Conservation (phyloP, 306 rosid genomes). For the Gleditsia sinensis region DNA sequence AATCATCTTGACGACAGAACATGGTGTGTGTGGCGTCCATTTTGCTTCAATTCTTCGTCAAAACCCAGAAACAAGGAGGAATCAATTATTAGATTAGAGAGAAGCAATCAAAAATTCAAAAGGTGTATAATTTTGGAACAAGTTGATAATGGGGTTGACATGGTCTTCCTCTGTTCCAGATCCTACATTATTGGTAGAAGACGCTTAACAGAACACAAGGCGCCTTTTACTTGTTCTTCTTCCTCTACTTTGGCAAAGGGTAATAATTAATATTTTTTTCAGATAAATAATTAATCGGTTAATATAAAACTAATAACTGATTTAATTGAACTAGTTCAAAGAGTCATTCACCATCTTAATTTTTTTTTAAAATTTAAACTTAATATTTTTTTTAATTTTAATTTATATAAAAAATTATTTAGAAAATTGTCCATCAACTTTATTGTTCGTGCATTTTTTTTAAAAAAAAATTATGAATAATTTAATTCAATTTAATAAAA, state of each 20-base stretch:
- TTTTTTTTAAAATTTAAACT: no score
- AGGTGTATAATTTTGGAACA: background rate
- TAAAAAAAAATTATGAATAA: no score
- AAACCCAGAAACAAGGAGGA: background rate
- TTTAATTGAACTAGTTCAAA: background rate
- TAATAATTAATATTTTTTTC: constrained; percentile 22
- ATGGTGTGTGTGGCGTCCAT: constrained; percentile 82
- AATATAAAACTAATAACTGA: background rate
- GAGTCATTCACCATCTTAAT: no score
- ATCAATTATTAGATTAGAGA: background rate
- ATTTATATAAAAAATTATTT: no score
- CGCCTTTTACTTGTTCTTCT: constrained; percentile 36
- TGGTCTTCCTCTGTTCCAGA: constrained; percentile 30
- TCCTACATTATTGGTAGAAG: constrained; percentile 45
- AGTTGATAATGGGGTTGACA: background rate
- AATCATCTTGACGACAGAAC: constrained; percentile 58
- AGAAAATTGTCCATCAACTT: no score
- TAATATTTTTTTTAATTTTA: no score
- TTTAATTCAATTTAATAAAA: no score
- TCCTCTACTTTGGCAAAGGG: constrained; percentile 29
- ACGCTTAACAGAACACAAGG: constrained; percentile 28
- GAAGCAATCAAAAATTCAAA: background rate
- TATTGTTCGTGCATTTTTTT: no score
- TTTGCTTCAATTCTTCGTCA: constrained; percentile 2
- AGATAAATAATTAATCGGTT: background rate